These are phyloP conservation scores for Cercis canadensis DNA, from an alignment of 306 rosid genomes.

Conservation along the genomic window DNA sequence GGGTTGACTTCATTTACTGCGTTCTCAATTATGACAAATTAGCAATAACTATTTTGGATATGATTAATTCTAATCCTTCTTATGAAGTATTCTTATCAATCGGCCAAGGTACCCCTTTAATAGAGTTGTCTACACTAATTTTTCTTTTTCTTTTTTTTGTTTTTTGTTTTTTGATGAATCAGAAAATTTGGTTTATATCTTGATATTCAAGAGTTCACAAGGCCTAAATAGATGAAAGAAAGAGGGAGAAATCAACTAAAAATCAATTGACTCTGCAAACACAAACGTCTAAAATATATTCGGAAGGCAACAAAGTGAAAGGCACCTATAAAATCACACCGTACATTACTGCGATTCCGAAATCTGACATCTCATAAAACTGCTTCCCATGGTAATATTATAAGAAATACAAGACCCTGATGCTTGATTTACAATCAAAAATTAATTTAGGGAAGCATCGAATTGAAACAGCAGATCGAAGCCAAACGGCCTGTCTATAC, in stretches of 20 bases:
- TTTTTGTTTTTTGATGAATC: too few species aligned
- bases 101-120: too few species aligned
- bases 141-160: too few species aligned
- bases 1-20: not conserved
- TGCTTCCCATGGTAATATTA: not conserved
- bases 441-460: conserved; percentile 1
- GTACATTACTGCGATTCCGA: too few species aligned
- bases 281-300: conserved; percentile 4
- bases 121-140: too few species aligned
- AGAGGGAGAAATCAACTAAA: not conserved
- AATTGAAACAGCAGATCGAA: conserved; percentile 18
- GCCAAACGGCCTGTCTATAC: not conserved
- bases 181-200: too few species aligned
- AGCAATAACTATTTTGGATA: too few species aligned
- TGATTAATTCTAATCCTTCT: too few species aligned
- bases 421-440: conserved; percentile 23
- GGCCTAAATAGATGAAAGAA: not conserved
- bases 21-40: too few species aligned
- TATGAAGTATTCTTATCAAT: too few species aligned
- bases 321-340: not conserved
- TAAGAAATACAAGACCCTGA: conserved; percentile 20
- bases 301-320: not conserved
- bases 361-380: too few species aligned
- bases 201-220: not conserved
- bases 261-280: conserved; percentile 2